Evolutionary conservation across 306 rosid species (phyloP).

Genomic region (Vachellia collinsii): DNA sequence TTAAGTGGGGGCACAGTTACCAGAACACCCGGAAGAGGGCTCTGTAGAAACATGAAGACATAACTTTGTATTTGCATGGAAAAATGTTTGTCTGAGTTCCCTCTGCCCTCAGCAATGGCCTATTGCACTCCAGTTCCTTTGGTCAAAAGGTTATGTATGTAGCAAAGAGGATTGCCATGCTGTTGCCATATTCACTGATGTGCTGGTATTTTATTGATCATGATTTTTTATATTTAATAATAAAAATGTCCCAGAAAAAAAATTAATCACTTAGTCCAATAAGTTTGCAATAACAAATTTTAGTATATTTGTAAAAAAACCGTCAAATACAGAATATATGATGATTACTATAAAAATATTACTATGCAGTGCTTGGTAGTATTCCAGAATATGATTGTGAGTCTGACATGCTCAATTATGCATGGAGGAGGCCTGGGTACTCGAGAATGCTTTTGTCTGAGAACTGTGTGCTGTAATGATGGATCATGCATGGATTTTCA

Average conservation of each 20-base stretch:
- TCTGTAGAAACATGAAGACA: constrained; percentile 19
- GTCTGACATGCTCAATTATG: constrained; percentile 35
- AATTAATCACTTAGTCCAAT: too few species aligned
- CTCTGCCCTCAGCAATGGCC: neutral
- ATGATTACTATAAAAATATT: neutral
- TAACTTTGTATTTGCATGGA: constrained; percentile 29
- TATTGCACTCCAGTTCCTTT: constrained; percentile 3
- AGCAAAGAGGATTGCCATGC: constrained; percentile 32
- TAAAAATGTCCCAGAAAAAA: too few species aligned
- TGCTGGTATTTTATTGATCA: neutral
- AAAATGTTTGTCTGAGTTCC: constrained; percentile 28
- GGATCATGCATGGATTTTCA: constrained; percentile 17
- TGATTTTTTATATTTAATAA: neutral
- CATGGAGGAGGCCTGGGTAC: constrained; percentile 32
- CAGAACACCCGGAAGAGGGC: neutral
- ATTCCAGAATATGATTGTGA: constrained; percentile 38
- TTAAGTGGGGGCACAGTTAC: constrained; percentile 32
- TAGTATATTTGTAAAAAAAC: neutral
- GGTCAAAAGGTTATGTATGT: constrained; percentile 42
- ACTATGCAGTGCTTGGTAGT: neutral
- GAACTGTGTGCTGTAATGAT: constrained; percentile 32
- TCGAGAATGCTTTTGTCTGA: constrained; percentile 26
- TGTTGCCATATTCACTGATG: constrained; percentile 34
- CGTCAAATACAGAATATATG: neutral
- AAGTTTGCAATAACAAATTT: too few species aligned